These are phyloP conservation scores for Laburnicola sp. DNA, from an alignment of 2,329 filamentous ascomycete genomes.

Conservation along the genomic window DNA sequence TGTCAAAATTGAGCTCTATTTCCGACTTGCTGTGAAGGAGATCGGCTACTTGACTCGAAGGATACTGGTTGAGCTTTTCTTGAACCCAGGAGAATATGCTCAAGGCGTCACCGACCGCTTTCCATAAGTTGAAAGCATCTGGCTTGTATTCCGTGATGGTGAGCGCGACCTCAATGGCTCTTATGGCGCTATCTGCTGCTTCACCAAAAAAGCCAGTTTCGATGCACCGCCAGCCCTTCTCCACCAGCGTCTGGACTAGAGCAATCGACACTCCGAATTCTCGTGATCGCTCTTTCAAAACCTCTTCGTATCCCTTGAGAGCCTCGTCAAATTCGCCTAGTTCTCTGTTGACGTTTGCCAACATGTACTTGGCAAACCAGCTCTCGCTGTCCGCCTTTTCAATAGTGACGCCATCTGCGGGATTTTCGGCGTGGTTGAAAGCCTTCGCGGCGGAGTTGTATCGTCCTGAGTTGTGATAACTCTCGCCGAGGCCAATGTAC, in stretches of 20 bases:
- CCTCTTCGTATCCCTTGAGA: slow-evolving; percentile 72
- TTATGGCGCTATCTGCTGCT: slow-evolving; percentile 69
- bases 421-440: slow-evolving; percentile 78
- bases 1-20: slow-evolving; percentile 57
- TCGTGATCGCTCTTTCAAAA: slow-evolving; percentile 66
- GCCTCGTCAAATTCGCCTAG: slow-evolving; percentile 87
- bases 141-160: slow-evolving; percentile 63
- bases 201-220: slow-evolving; percentile 87
- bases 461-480: slow-evolving; percentile 89
- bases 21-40: slow-evolving; percentile 60
- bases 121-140: slow-evolving; percentile 93
- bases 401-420: slow-evolving; percentile 65
- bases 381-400: slow-evolving; percentile 65
- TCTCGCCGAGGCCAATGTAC: slow-evolving; percentile 96
- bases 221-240: slow-evolving; percentile 75
- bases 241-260: slow-evolving; percentile 82
- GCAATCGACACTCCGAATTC: slow-evolving; percentile 90
- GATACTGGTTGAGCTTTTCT: slow-evolving; percentile 65
- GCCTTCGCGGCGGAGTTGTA: slow-evolving; percentile 94
- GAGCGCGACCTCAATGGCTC: slow-evolving; percentile 69
- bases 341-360: slow-evolving; percentile 91
- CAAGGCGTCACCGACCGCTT: slow-evolving; percentile 84
- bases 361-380: slow-evolving; percentile 97
- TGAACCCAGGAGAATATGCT: slow-evolving; percentile 81
- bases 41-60: slow-evolving; percentile 58